Percentiles rank a stretch among this genome's conserved stretches.
Evolutionary conservation across 1,284 basidiomycete genomes (phyloP).

Genomic region (Vanrija sp.): DNA sequence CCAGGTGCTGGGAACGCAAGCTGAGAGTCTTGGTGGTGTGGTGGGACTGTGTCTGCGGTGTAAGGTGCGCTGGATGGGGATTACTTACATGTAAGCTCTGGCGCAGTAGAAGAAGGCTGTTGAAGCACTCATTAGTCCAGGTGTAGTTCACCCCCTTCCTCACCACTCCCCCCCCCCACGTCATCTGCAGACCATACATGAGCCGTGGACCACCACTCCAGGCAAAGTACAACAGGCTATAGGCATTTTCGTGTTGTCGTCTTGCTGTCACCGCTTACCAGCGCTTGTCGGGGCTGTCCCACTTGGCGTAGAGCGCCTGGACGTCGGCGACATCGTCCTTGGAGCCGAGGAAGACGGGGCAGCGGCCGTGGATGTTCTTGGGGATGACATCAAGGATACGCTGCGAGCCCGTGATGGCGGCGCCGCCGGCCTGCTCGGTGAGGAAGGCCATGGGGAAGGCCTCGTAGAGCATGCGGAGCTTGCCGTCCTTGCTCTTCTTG

Average conservation of each 20-base stretch:
- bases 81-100: too few species aligned
- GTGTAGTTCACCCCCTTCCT: too few species aligned
- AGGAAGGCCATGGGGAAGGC: slow-evolving; percentile 99
- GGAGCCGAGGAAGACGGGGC: slow-evolving; percentile 89
- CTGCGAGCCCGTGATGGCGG: slow-evolving; percentile 89
- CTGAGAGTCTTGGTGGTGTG: too few species aligned
- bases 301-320: slow-evolving; percentile 68
- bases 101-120: too few species aligned
- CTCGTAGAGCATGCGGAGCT: slow-evolving; percentile 92
- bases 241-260: background rate
- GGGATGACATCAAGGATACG: slow-evolving; percentile 92
- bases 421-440: slow-evolving; percentile 90
- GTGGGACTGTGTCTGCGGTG: too few species aligned
- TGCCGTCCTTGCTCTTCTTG: slow-evolving; percentile 92
- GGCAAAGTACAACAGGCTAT: background rate
- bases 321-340: slow-evolving; percentile 91
- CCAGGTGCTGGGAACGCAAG: too few species aligned
- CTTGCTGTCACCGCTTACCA: slow-evolving; percentile 19
- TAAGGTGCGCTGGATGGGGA: too few species aligned
- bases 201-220: background rate
- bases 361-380: slow-evolving; percentile 84
- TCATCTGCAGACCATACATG: background rate
- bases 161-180: too few species aligned
- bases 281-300: slow-evolving; percentile 37
- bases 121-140: too few species aligned